Base-by-base conservation (phyloP, 1,284 basidiomycete species). In the Papiliotrema nemorosa region DNA sequence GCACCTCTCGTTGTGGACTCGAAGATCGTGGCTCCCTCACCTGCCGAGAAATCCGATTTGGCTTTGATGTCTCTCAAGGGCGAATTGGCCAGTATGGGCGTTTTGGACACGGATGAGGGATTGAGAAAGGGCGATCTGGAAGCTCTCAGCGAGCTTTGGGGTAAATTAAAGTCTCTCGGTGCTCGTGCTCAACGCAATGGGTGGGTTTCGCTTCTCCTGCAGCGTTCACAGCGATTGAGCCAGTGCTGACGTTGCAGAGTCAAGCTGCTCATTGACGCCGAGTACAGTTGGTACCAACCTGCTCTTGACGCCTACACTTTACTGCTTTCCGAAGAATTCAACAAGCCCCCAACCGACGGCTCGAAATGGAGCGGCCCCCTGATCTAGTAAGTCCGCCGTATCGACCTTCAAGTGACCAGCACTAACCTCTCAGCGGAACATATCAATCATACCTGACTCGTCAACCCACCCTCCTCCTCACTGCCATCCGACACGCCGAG, bases 381-480 rank as follows among this genome's bases (percentile, higher is more conserved):
- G 38, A 65, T 71, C 49, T 71, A 62, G 65, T 66, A 20, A 35
- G 43, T 49, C 31, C 10, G 33, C 29, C 16, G 25, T 42, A n/a
- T 44, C 21, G 2, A 5, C 18, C 18, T 26, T 13, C 26, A 7
- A 34, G 10, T 10, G 9, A 34, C 9, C 31, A 34, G 10, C 9
- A 9, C 31, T 34, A 10, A 9, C n/a, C 31, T 21, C 36, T 13
- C 22, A 70, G 90, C 70, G 84, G 81, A 5, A 93, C 90, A 0
- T 90, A 85, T 74, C 90, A 93, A 69, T 85, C 87, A 0, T 93
- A 93, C 74, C 80, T 92, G 24, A 81, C 82, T 44, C 80, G 60
- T 53, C 57, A 66, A 29, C 85, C 85, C 0, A 70, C 76, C 22
- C 84, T 90, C 56, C 80, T 96, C 18, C 76, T 76, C 0, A 81